phyloP scores from a whole-genome alignment of 208 protist species.

The Crithidia mellificae region DNA sequence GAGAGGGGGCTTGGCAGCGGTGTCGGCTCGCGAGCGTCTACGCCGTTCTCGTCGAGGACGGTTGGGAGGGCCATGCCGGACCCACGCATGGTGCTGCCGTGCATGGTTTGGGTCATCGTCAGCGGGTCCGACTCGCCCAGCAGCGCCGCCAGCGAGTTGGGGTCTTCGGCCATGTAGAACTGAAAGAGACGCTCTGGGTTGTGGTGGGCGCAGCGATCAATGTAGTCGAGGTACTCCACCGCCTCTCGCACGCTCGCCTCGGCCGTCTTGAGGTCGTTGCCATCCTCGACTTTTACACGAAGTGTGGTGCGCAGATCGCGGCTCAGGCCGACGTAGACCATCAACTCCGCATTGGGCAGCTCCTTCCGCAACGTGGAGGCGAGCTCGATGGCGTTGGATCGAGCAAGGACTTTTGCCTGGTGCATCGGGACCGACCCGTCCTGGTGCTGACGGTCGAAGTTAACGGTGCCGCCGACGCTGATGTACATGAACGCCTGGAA shows the following conservation, averaged over 20 bases:
- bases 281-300: constrained; percentile 89
- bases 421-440: constrained; percentile 88
- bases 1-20: constrained; percentile 35
- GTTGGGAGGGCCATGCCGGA: constrained; percentile 4
- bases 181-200: constrained; percentile 57
- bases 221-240: constrained; percentile 85
- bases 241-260: constrained; percentile 56
- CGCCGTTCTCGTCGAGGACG: constrained; percentile 7
- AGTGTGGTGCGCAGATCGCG: constrained; percentile 67
- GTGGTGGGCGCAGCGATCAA: constrained; percentile 48
- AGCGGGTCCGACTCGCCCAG: constrained; percentile 39
- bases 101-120: constrained; percentile 17
- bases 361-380: constrained; percentile 53
- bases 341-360: constrained; percentile 58
- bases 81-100: constrained; percentile 16
- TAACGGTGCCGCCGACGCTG: constrained; percentile 69
- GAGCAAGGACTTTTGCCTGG: constrained; percentile 89
- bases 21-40: constrained; percentile 15
- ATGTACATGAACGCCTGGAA: constrained; percentile 91
- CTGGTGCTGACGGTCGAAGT: constrained; percentile 78
- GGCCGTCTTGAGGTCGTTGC: constrained; percentile 80
- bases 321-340: constrained; percentile 67
- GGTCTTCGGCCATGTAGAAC: constrained; percentile 89
- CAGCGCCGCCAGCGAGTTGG: constrained; percentile 49
- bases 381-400: constrained; percentile 67